These are phyloP conservation scores for Tricladium varicosporioides DNA, from an alignment of 2,329 filamentous ascomycete species.

Conservation along the genomic window DNA sequence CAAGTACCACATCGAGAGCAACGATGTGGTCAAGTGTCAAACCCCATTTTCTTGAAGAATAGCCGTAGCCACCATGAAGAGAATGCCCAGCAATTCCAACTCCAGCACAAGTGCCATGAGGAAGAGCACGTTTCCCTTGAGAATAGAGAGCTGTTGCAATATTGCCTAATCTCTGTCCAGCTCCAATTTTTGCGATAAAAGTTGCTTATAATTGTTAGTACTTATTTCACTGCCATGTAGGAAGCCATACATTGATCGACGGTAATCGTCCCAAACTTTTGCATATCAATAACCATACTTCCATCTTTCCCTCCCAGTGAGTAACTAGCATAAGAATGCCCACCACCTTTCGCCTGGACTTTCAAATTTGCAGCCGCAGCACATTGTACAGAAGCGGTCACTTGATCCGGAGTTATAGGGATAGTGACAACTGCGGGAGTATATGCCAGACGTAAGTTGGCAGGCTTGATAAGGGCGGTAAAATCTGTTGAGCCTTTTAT, in stretches of 20 bases:
- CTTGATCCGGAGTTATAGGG: constrained; percentile 29
- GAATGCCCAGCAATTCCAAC: constrained; percentile 47
- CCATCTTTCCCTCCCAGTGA: constrained; percentile 46
- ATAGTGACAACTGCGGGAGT: constrained; percentile 11
- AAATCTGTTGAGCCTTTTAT: background rate
- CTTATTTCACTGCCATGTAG: background rate
- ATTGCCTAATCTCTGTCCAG: constrained; percentile 44
- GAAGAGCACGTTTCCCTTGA: constrained; percentile 37
- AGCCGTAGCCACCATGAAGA: constrained; percentile 46
- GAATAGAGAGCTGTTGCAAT: constrained; percentile 38
- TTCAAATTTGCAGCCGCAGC: constrained; percentile 40
- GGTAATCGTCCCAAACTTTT: constrained; percentile 48
- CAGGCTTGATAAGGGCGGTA: constrained; percentile 4
- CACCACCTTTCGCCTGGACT: constrained; percentile 49
- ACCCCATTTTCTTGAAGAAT: constrained; percentile 47
- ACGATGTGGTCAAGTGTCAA: constrained; percentile 49
- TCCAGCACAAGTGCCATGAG: constrained; percentile 45
- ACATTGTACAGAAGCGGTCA: constrained; percentile 45
- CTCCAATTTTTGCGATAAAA: constrained; percentile 35
- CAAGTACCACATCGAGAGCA: constrained; percentile 46
- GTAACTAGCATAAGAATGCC: constrained; percentile 50
- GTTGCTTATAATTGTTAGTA: constrained; percentile 7
- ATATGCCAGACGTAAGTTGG: constrained; percentile 13
- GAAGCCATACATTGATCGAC: constrained; percentile 40
- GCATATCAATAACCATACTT: constrained; percentile 51